A percentile compares a stretch with the other conserved stretches of the same genome.
phyloP scores from a whole-genome alignment of 108 stramenopile genomes.

The Nitzschia inconspicua region DNA sequence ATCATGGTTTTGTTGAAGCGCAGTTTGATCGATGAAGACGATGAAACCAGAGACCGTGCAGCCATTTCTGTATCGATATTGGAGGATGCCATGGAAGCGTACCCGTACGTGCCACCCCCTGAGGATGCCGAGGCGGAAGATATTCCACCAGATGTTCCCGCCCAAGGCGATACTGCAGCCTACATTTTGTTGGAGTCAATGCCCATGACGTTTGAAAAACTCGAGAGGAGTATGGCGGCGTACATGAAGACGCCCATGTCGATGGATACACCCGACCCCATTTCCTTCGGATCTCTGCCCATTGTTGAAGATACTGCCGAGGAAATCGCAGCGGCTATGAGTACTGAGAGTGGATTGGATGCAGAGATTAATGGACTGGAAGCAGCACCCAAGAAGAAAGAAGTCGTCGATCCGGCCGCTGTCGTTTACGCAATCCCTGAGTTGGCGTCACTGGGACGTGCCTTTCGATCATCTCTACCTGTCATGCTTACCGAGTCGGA shows the following conservation, averaged over 20 bases:
- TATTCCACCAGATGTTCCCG: slow-evolving; percentile 53
- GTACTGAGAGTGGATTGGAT: slow-evolving; percentile 4
- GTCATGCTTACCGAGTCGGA: slow-evolving; percentile 81
- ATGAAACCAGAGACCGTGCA: slow-evolving; percentile 94
- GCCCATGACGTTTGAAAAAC: slow-evolving; percentile 80
- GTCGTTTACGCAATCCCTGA: slow-evolving; percentile 86
- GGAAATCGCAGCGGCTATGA: slow-evolving; percentile 15
- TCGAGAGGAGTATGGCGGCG: slow-evolving; percentile 78
- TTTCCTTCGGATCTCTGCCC: slow-evolving; percentile 73
- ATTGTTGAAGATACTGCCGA: slow-evolving; percentile 76
- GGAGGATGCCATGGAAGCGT: slow-evolving; percentile 59
- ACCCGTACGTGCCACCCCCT: slow-evolving; percentile 56
- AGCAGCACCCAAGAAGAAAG: slow-evolving; percentile 29
- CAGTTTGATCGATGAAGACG: slow-evolving; percentile 86
- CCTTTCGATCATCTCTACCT: slow-evolving; percentile 71
- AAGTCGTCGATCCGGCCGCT: slow-evolving; percentile 70
- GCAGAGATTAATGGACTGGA: slow-evolving; percentile 16
- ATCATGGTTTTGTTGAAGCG: slow-evolving; percentile 82
- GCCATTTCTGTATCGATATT: slow-evolving; percentile 69
- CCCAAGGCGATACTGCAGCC: slow-evolving; percentile 48
- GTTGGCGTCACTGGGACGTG: slow-evolving; percentile 71
- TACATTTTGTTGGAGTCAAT: slow-evolving; percentile 71
- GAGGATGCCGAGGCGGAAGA: slow-evolving; percentile 51
- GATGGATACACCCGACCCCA: slow-evolving; percentile 48
- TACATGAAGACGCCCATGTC: slow-evolving; percentile 63